Evolutionary conservation across 2,329 filamentous ascomycete genomes (phyloP).

Genomic region (Cladophialophora immunda): DNA sequence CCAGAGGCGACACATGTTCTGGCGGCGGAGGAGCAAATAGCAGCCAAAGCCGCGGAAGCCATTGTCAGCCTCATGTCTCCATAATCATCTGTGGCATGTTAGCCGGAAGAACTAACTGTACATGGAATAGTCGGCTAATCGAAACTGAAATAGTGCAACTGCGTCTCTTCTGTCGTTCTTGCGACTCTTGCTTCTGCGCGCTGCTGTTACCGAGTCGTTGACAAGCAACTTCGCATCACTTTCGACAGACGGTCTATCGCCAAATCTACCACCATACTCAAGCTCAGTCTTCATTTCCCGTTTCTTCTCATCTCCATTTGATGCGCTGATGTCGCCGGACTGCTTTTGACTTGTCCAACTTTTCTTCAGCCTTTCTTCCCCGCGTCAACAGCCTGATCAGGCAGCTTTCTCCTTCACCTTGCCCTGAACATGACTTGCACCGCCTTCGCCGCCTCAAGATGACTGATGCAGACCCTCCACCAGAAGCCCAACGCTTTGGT

Average conservation of each 20-base stretch:
- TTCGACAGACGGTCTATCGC: not conserved
- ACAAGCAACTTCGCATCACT: constrained; percentile 3
- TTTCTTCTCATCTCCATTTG: constrained; percentile 18
- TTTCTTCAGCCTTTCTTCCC: constrained; percentile 27
- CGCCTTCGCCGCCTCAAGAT: constrained; percentile 32
- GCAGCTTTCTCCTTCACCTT: constrained; percentile 29
- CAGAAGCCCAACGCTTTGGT: constrained; percentile 60
- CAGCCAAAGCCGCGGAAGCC: not conserved
- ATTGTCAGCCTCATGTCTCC: constrained; percentile 1
- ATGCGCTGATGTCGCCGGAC: constrained; percentile 24
- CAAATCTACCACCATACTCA: constrained; percentile 7
- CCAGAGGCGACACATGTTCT: constrained; percentile 2
- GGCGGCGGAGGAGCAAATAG: not conserved
- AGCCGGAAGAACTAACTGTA: not conserved
- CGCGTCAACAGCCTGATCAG: constrained; percentile 28
- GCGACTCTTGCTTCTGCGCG: constrained; percentile 1
- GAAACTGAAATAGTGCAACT: not conserved
- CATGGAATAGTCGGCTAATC: not conserved
- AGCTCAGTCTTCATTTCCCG: constrained; percentile 15
- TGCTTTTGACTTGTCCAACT: constrained; percentile 23
- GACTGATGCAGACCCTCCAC: constrained; percentile 40
- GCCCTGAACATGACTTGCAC: constrained; percentile 33
- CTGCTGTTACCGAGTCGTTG: not conserved
- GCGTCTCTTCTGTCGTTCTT: not conserved
- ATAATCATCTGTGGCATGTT: not conserved